Percentiles rank a stretch among this genome's conserved stretches.
These are phyloP conservation scores for Dryas alaskensis DNA, from an alignment of 306 rosid species.

Conservation along the genomic window DNA sequence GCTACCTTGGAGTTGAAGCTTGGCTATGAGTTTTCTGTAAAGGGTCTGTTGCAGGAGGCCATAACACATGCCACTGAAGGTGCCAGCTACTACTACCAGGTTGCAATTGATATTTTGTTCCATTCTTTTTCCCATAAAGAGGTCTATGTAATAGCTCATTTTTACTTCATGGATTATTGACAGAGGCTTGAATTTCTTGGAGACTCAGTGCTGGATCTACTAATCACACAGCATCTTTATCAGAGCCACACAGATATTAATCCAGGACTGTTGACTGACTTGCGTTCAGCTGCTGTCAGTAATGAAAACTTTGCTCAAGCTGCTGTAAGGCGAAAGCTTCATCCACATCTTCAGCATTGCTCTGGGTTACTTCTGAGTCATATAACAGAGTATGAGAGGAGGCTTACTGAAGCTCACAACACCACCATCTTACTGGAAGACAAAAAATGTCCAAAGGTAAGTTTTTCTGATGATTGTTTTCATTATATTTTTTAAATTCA, in stretches of 20 bases:
- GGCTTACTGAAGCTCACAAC: constrained; percentile 37
- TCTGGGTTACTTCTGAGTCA: constrained; percentile 61
- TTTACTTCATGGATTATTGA: constrained; percentile 31
- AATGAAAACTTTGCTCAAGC: constrained; percentile 82
- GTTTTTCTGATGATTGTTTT: background rate
- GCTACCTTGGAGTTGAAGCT: constrained; percentile 61
- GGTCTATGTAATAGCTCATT: background rate
- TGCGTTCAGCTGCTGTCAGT: constrained; percentile 86
- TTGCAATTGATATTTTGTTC: constrained; percentile 19
- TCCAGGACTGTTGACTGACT: constrained; percentile 81
- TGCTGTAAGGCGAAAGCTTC: constrained; percentile 63
- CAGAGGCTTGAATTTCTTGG: constrained; percentile 98
- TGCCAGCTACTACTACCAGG: constrained; percentile 74
- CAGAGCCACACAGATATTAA: constrained; percentile 51
- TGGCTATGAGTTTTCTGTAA: constrained; percentile 58
- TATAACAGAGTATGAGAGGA: constrained; percentile 55
- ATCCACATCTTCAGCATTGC: constrained; percentile 67
- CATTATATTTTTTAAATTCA: background rate
- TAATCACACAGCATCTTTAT: constrained; percentile 72
- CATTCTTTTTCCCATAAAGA: background rate
- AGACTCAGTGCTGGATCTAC: constrained; percentile 83
- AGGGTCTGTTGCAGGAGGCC: constrained; percentile 78
- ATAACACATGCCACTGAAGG: constrained; percentile 67
- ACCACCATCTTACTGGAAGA: constrained; percentile 32
- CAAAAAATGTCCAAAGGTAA: constrained; percentile 69